phyloP scores from a whole-genome alignment of 495 filamentous ascomycete genomes.

The Entonaema liquescens region DNA sequence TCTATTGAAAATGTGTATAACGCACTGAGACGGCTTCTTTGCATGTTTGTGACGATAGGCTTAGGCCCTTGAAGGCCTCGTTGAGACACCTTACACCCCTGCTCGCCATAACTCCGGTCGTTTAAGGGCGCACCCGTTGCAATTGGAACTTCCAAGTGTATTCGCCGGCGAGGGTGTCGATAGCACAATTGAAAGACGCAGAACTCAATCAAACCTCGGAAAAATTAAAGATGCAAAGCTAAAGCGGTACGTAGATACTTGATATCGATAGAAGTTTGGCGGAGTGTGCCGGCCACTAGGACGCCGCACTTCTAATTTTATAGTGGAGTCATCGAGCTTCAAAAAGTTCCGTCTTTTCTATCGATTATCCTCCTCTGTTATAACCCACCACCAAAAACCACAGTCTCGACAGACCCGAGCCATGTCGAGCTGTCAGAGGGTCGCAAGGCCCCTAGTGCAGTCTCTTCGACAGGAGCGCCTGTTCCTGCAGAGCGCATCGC shows the following conservation, averaged over 20 bases:
- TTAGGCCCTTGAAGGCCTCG: slow-evolving; percentile 57
- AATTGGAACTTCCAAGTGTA: background rate
- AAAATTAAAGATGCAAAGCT: slow-evolving; percentile 38
- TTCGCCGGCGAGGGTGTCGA: background rate
- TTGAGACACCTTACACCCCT: slow-evolving; percentile 56
- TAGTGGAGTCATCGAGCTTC: slow-evolving; percentile 26
- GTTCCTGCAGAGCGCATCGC: slow-evolving; percentile 43
- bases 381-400: slow-evolving; percentile 4
- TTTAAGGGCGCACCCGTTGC: background rate
- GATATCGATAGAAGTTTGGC: slow-evolving; percentile 22
- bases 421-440: slow-evolving; percentile 77
- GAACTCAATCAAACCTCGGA: slow-evolving; percentile 21
- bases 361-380: slow-evolving; percentile 3
- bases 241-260: slow-evolving; percentile 21
- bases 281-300: slow-evolving; percentile 9
- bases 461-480: slow-evolving; percentile 62
- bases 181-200: slow-evolving; percentile 26
- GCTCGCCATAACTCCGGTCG: slow-evolving; percentile 50
- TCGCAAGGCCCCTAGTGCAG: slow-evolving; percentile 71
- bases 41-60: slow-evolving; percentile 52
- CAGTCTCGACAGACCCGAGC: slow-evolving; percentile 33
- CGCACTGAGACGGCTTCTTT: slow-evolving; percentile 46
- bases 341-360: slow-evolving; percentile 30
- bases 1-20: background rate
- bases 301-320: slow-evolving; percentile 7